These are phyloP conservation scores for Pterocarpus santalinus DNA, from an alignment of 306 rosid species.

Conservation along the genomic window DNA sequence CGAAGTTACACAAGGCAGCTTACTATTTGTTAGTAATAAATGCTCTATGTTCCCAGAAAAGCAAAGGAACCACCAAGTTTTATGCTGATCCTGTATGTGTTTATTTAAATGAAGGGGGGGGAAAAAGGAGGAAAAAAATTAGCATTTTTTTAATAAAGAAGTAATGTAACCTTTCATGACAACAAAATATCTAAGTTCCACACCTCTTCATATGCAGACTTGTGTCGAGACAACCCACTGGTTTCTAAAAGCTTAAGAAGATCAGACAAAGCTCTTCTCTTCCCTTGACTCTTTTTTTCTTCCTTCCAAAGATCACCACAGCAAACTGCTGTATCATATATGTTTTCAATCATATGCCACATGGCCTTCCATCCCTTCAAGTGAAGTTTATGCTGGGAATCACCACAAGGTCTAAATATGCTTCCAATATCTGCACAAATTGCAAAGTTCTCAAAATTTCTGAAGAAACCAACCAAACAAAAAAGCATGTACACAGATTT, in stretches of 20 bases:
- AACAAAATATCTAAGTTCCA: slow-evolving; percentile 36
- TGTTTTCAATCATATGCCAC: slow-evolving; percentile 65
- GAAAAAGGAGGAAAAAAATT: neutral
- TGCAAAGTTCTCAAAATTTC: slow-evolving; percentile 3
- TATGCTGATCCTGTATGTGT: slow-evolving; percentile 61
- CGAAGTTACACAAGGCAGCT: slow-evolving; percentile 50
- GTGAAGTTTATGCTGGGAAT: slow-evolving; percentile 47
- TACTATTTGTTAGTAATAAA: slow-evolving; percentile 59
- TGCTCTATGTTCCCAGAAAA: slow-evolving; percentile 61
- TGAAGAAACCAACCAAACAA: slow-evolving; percentile 1
- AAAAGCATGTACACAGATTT: slow-evolving; percentile 40
- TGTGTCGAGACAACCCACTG: slow-evolving; percentile 80
- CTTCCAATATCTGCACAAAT: slow-evolving; percentile 54
- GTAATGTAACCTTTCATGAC: slow-evolving; percentile 26
- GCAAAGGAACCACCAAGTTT: slow-evolving; percentile 92
- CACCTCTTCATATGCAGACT: slow-evolving; percentile 65
- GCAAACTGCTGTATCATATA: slow-evolving; percentile 59
- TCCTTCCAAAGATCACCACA: slow-evolving; percentile 80
- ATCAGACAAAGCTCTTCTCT: slow-evolving; percentile 74
- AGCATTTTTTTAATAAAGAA: slow-evolving; percentile 10
- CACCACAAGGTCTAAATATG: slow-evolving; percentile 45
- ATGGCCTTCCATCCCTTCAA: slow-evolving; percentile 70
- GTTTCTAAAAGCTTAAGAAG: slow-evolving; percentile 78
- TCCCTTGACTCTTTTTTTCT: slow-evolving; percentile 69
- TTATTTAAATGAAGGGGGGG: neutral